A percentile compares a stretch with the other conserved stretches of the same genome.
Evolutionary conservation across 208 protist species (phyloP).

Genomic region (Zelonia costaricensis): DNA sequence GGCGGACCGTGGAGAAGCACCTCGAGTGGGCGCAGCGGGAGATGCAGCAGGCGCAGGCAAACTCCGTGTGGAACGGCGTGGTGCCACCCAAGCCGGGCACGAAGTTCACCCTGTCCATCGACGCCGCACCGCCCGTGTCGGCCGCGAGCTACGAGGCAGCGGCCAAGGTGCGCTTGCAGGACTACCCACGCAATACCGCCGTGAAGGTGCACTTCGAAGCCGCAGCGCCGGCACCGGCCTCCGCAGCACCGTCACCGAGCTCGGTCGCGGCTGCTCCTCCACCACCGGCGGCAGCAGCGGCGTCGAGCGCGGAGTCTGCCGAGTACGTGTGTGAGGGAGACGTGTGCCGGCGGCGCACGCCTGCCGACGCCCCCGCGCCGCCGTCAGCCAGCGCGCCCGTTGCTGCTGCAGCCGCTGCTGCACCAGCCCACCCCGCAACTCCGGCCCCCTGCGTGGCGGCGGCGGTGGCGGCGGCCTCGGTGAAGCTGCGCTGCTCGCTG

Average conservation of each 20-base stretch:
- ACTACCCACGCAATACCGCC: slow-evolving; percentile 37
- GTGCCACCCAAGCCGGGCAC: slow-evolving; percentile 14
- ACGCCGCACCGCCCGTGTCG: background rate
- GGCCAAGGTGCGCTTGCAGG: slow-evolving; percentile 40
- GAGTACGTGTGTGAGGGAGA: slow-evolving; percentile 41
- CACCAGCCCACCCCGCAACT: background rate
- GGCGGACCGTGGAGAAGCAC: slow-evolving; percentile 43
- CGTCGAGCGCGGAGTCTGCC: background rate
- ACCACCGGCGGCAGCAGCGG: background rate
- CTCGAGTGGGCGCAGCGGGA: slow-evolving; percentile 31
- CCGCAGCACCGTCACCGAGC: background rate
- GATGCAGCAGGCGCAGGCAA: slow-evolving; percentile 21
- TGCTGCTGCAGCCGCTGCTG: background rate
- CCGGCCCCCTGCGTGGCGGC: background rate
- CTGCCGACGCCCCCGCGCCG: slow-evolving; percentile 1
- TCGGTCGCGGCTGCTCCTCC: background rate
- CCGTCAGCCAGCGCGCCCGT: background rate
- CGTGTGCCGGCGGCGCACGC: slow-evolving; percentile 27
- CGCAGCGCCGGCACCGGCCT: background rate
- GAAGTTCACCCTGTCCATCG: slow-evolving; percentile 18
- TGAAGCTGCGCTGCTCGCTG: slow-evolving; percentile 64
- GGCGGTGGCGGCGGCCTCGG: slow-evolving; percentile 7
- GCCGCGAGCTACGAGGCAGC: slow-evolving; percentile 30
- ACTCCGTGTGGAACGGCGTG: slow-evolving; percentile 17
- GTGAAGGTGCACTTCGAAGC: slow-evolving; percentile 19